These are phyloP conservation scores for Penicillium psychrofluorescens DNA, from an alignment of 495 filamentous ascomycete genomes.

Conservation along the genomic window DNA sequence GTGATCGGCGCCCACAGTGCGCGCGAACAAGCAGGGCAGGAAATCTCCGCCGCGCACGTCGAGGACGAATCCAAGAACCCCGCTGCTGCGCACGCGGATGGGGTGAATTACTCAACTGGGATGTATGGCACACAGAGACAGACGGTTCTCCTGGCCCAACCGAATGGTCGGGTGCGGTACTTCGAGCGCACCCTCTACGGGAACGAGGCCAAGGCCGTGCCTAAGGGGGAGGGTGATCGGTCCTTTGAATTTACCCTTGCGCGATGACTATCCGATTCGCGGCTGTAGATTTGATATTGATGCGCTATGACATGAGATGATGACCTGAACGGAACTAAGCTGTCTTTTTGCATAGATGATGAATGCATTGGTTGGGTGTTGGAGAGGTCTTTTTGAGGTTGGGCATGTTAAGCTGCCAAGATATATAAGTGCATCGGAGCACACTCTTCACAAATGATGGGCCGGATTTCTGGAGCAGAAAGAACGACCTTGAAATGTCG, in stretches of 20 bases:
- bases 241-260: slow-evolving; percentile 32
- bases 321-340: not conserved
- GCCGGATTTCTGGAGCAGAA: no score
- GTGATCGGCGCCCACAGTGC: slow-evolving; percentile 51
- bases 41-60: slow-evolving; percentile 38
- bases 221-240: slow-evolving; percentile 51
- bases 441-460: no score
- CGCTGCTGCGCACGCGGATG: slow-evolving; percentile 1
- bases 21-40: slow-evolving; percentile 29
- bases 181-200: slow-evolving; percentile 81
- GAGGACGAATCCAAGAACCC: slow-evolving; percentile 13
- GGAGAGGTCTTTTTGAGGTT: no score
- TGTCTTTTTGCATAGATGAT: no score
- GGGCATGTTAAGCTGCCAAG: no score
- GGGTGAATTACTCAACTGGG: slow-evolving; percentile 24
- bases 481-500: no score
- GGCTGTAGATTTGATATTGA: not conserved
- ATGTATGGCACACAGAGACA: slow-evolving; percentile 91
- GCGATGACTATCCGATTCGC: not conserved
- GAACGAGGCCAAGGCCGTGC: slow-evolving; percentile 51
- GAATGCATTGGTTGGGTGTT: no score
- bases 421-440: no score
- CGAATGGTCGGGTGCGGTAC: slow-evolving; percentile 69
- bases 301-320: not conserved
- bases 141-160: slow-evolving; percentile 73